phyloP scores from a whole-genome alignment of 2,329 filamentous ascomycete species.

The Colletotrichum musicola region DNA sequence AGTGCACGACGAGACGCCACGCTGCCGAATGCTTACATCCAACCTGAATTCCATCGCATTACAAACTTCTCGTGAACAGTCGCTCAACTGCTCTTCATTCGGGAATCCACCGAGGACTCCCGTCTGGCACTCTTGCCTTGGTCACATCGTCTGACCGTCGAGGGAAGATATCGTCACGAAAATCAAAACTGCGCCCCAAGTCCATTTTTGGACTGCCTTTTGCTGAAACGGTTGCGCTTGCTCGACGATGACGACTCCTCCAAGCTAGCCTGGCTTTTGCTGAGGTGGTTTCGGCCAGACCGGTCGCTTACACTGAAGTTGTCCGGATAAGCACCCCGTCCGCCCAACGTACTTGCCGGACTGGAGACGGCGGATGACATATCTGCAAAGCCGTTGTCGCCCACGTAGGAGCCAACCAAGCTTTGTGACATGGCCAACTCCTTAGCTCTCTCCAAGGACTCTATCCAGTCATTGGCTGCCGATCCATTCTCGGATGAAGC shows the following conservation, averaged over 20 bases:
- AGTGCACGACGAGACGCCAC: conserved; percentile 38
- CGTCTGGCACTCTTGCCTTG: not conserved
- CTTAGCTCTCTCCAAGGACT: conserved; percentile 85
- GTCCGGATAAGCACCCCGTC: conserved; percentile 65
- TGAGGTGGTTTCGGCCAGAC: conserved; percentile 68
- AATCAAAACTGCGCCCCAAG: conserved; percentile 85
- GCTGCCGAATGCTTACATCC: conserved; percentile 38
- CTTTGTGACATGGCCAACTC: conserved; percentile 85
- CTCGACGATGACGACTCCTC: conserved; percentile 59
- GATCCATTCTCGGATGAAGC: conserved; percentile 71
- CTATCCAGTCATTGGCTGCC: conserved; percentile 91
- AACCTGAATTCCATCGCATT: conserved; percentile 24
- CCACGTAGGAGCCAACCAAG: conserved; percentile 73
- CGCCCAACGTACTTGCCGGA: conserved; percentile 79
- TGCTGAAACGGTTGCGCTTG: conserved; percentile 82
- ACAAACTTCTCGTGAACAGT: conserved; percentile 8
- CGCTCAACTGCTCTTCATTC: not conserved
- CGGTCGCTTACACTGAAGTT: conserved; percentile 63
- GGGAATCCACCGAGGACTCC: not conserved
- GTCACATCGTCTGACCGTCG: not conserved
- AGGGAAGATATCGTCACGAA: not conserved
- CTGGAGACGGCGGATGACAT: conserved; percentile 81
- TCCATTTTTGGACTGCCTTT: conserved; percentile 94
- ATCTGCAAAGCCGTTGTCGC: conserved; percentile 76
- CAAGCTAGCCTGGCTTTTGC: conserved; percentile 68